Percentiles rank a stretch among this genome's conserved stretches.
phyloP scores from a whole-genome alignment of 2,329 filamentous ascomycete genomes.

The Furcasterigmium sp. region DNA sequence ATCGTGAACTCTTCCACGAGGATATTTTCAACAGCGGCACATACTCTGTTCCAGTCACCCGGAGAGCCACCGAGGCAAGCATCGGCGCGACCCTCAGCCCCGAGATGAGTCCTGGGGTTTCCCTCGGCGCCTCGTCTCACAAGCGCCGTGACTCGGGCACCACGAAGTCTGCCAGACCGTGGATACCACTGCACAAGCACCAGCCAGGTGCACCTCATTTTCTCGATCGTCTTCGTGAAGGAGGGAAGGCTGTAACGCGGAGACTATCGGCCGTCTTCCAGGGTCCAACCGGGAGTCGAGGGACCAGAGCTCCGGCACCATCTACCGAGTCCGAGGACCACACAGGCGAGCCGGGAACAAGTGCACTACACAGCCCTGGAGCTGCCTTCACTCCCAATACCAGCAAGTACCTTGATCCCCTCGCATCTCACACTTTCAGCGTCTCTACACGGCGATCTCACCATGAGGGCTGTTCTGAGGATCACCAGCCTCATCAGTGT shows the following conservation, averaged over 20 bases:
- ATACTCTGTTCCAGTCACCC: not conserved
- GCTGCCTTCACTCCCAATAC: too few relatives aligned
- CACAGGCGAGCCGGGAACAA: not conserved
- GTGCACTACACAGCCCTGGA: too few relatives aligned
- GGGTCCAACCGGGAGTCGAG: not conserved
- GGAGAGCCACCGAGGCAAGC: slow-evolving; percentile 2
- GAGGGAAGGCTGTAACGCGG: slow-evolving; percentile 2
- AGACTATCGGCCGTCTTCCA: slow-evolving; percentile 10
- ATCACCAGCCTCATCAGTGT: not conserved
- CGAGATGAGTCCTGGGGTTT: slow-evolving; percentile 12
- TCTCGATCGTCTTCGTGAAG: not conserved
- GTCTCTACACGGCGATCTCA: too few relatives aligned
- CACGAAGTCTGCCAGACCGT: not conserved
- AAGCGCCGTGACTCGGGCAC: slow-evolving; percentile 1
- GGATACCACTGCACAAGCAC: not conserved
- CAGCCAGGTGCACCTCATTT: slow-evolving; percentile 1
- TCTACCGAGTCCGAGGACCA: slow-evolving; percentile 1
- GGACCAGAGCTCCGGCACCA: slow-evolving; percentile 1
- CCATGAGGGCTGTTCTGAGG: too few relatives aligned
- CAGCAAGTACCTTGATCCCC: not conserved
- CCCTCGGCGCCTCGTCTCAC: slow-evolving; percentile 15
- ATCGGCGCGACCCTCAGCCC: not conserved
- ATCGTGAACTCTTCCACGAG: slow-evolving; percentile 15
- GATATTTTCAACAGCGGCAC: slow-evolving; percentile 14
- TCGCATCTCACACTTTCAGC: too few relatives aligned